phyloP scores from a whole-genome alignment of 2,329 filamentous ascomycete genomes.

The Keithomyces neogunnii region DNA sequence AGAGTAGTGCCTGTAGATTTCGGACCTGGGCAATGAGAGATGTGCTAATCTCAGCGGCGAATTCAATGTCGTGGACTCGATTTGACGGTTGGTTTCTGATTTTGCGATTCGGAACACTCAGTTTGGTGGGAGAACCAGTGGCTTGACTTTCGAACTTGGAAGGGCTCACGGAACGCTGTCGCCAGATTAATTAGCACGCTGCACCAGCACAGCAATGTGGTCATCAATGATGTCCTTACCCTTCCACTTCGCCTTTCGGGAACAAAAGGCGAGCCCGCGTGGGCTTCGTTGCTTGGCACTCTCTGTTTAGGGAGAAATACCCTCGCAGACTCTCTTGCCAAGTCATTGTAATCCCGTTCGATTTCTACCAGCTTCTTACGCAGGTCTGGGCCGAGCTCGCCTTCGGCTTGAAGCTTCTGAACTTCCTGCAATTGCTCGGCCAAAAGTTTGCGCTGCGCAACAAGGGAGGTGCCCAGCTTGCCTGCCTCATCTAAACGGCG shows the following conservation, averaged over 20 bases:
- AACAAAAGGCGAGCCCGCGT: slow-evolving; percentile 42
- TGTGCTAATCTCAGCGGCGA: slow-evolving; percentile 96
- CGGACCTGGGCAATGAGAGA: slow-evolving; percentile 90
- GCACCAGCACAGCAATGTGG: neutral
- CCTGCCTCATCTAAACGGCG: slow-evolving; percentile 86
- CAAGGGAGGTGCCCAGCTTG: slow-evolving; percentile 75
- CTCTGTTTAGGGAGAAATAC: slow-evolving; percentile 82
- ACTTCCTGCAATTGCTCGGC: slow-evolving; percentile 77
- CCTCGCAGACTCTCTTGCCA: slow-evolving; percentile 80
- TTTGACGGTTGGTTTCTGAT: slow-evolving; percentile 83
- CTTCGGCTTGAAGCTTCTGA: slow-evolving; percentile 65
- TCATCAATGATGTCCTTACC: slow-evolving; percentile 30
- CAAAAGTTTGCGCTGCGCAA: slow-evolving; percentile 79
- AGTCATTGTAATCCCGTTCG: slow-evolving; percentile 91
- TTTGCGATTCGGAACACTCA: slow-evolving; percentile 78
- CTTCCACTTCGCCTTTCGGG: slow-evolving; percentile 43
- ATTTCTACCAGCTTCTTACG: slow-evolving; percentile 76
- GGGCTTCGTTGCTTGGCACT: slow-evolving; percentile 59
- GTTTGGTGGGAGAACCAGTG: slow-evolving; percentile 79
- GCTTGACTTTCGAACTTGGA: slow-evolving; percentile 78
- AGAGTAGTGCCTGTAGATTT: slow-evolving; percentile 74
- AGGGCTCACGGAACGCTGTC: slow-evolving; percentile 60
- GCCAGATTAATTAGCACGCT: slow-evolving; percentile 7
- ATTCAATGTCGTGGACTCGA: slow-evolving; percentile 90
- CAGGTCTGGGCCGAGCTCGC: slow-evolving; percentile 74